Base-by-base conservation (phyloP, 2,329 filamentous ascomycete species). In the Albophoma yamanashiensis region DNA sequence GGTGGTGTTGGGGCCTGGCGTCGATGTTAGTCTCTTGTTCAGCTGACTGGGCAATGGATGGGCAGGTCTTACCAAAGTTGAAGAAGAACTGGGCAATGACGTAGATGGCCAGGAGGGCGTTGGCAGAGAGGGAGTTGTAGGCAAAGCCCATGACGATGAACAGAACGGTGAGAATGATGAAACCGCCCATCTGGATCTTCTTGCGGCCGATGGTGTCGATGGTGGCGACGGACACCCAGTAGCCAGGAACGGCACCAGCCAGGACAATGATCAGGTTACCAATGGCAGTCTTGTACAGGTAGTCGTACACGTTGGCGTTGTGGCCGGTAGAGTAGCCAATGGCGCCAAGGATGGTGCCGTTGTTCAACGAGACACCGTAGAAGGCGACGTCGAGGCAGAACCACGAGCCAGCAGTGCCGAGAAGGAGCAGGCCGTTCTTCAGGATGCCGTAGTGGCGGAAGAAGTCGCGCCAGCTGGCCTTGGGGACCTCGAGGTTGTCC, bases 401-500 rank as follows among this genome's bases (percentile, higher is more conserved):
- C 90, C 91, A 95, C 2, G 90, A 93, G 47, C 88, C 87, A 15
- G 89, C 88, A 15, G 89, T 93, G n/a, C 89, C 89, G 50, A 91
- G 77, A 0, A 91, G 82, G 20, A 92, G 80, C 69, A 86, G 84
- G 59, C 82, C 85, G 70, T 93, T 87, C 76, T 85, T 89, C 79
- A 82, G 85, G 69, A 87, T 82, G 61, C 78, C 71, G 73, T 91
- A 93, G 76, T 93, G 87, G 40, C 72, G 73, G 73, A 78, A 71
- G 76, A 94, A 94, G 74, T 95, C 91, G 25, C 43, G 67, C 64
- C 79, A 83, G 64, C 85, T 86, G 43, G 89, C 88, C 77, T 89
- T 88, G 64, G 86, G 87, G 0, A 88, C 76, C 52, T 83, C 77
- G 64, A 91, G 79, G 61, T 80, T 73, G 57, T 78, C 74, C 59